These are phyloP conservation scores for Anaeromyces robustus DNA, from an alignment of 192 early-diverging fungal genomes.

Conservation along the genomic window DNA sequence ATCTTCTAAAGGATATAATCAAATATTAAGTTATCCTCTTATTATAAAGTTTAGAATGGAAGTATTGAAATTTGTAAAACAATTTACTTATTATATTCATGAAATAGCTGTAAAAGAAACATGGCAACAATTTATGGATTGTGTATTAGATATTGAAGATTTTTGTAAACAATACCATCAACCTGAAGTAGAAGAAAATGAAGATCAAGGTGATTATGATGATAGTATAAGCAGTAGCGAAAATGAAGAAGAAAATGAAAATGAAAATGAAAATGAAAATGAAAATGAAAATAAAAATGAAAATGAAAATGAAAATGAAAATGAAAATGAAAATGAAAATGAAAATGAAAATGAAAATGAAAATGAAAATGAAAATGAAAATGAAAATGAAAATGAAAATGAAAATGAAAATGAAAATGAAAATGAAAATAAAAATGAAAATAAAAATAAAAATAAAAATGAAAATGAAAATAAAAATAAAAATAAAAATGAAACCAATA, in stretches of 20 bases:
- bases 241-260: not conserved
- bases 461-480: not conserved
- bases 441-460: not conserved
- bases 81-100: not conserved
- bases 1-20: not conserved
- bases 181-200: not conserved
- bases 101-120: not conserved
- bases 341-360: not conserved
- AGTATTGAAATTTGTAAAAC: not conserved
- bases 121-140: not conserved
- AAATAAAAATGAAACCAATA: no score
- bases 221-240: no score
- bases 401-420: no score
- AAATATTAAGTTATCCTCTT: not conserved
- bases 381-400: not conserved
- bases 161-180: not conserved
- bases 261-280: not conserved
- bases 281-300: no score
- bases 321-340: not conserved
- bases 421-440: no score
- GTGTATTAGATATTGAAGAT: not conserved
- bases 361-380: not conserved
- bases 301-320: not conserved
- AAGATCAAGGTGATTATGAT: not conserved
- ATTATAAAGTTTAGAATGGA: not conserved